These are phyloP conservation scores for Dissophora globulifera DNA, from an alignment of 192 early-diverging fungal species.

Conservation along the genomic window DNA sequence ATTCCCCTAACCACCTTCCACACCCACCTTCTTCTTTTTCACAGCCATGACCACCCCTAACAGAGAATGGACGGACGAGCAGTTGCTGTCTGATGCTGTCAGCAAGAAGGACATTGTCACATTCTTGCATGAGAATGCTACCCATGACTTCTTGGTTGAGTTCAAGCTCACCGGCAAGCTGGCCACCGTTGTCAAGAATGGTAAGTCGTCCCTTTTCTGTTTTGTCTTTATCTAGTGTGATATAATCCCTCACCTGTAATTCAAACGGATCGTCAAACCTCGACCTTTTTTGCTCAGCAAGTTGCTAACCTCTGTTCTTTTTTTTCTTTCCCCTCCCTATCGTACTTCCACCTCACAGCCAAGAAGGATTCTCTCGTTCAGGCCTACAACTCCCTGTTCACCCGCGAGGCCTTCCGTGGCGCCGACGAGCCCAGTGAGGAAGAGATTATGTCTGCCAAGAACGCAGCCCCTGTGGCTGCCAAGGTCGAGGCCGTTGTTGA, in stretches of 20 bases:
- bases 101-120: constrained; percentile 78
- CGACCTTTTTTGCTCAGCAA: too few species aligned
- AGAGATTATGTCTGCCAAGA: constrained; percentile 42
- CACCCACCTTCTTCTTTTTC: neutral
- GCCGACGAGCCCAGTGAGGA: constrained; percentile 51
- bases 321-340: neutral
- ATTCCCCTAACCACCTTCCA: neutral
- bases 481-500: constrained; percentile 45
- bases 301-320: too few species aligned
- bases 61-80: constrained; percentile 69
- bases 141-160: constrained; percentile 67
- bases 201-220: constrained; percentile 14
- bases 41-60: constrained; percentile 44
- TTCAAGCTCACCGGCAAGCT: constrained; percentile 80
- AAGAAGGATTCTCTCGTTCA: constrained; percentile 70
- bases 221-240: neutral
- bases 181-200: constrained; percentile 73
- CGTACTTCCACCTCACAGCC: constrained; percentile 31
- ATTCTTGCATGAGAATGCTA: constrained; percentile 72
- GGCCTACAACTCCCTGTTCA: constrained; percentile 73
- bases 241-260: too few species aligned
- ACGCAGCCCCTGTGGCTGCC: constrained; percentile 35
- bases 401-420: constrained; percentile 66
- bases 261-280: too few species aligned
- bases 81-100: constrained; percentile 70